These are phyloP conservation scores for Puccinia polysora DNA, from an alignment of 1,284 basidiomycete genomes.

Conservation along the genomic window DNA sequence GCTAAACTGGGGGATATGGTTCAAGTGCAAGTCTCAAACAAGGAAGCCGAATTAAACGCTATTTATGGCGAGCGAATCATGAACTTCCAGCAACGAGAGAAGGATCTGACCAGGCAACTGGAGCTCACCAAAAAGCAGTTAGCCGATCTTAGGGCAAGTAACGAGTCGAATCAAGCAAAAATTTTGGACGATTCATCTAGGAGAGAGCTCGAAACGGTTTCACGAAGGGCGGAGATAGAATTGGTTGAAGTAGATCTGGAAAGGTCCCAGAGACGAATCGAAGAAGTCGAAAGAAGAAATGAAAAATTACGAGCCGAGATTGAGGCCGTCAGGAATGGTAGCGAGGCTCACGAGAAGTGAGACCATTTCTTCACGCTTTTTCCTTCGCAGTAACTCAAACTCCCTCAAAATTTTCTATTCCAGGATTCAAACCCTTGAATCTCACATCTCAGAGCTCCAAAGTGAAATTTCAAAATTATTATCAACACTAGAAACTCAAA, in stretches of 20 bases:
- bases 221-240: constrained; percentile 82
- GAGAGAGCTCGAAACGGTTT: constrained; percentile 80
- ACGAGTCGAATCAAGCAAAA: constrained; percentile 85
- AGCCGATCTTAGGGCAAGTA: constrained; percentile 77
- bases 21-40: constrained; percentile 74
- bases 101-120: constrained; percentile 81
- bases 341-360: constrained; percentile 69
- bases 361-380: constrained; percentile 47
- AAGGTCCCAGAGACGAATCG: constrained; percentile 83
- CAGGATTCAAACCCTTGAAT: constrained; percentile 68
- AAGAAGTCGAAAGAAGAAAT: constrained; percentile 84
- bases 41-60: constrained; percentile 90
- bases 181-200: constrained; percentile 67
- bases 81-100: constrained; percentile 91
- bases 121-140: constrained; percentile 78
- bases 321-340: constrained; percentile 75
- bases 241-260: constrained; percentile 88
- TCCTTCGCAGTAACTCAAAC: constrained; percentile 5
- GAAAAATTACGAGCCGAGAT: constrained; percentile 89
- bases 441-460: constrained; percentile 68
- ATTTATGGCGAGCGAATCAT: constrained; percentile 90
- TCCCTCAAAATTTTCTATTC: constrained; percentile 8
- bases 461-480: constrained; percentile 68
- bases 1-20: constrained; percentile 83
- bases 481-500: constrained; percentile 66